Evolutionary conservation across 495 filamentous ascomycete species (phyloP).

Genomic region (Tuber melanosporum): DNA sequence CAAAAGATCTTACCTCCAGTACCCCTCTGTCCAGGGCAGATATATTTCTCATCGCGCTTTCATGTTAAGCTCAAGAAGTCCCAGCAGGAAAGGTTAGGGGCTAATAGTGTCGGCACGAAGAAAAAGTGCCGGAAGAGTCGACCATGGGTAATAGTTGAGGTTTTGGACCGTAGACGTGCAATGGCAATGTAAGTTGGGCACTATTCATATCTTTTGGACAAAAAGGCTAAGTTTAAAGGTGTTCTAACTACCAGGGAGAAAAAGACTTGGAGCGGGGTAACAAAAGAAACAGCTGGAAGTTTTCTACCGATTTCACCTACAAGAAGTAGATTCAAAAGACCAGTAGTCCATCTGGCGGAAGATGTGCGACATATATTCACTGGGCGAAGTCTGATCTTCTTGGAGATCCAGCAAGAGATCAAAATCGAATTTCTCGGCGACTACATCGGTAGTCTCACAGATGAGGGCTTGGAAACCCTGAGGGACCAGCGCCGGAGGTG

Average conservation of each 20-base stretch:
- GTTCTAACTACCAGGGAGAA: slow-evolving; percentile 29
- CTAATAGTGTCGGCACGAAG: slow-evolving; percentile 18
- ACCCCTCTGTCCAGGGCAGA: slow-evolving; percentile 7
- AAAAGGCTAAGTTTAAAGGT: background rate
- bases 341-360: slow-evolving; percentile 16
- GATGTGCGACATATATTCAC: slow-evolving; percentile 15
- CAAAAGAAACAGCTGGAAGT: slow-evolving; percentile 11
- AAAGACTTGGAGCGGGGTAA: slow-evolving; percentile 22
- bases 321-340: slow-evolving; percentile 4
- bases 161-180: slow-evolving; percentile 12
- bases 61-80: slow-evolving; percentile 17
- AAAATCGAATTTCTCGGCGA: slow-evolving; percentile 13
- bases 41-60: slow-evolving; percentile 27
- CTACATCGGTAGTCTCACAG: slow-evolving; percentile 23
- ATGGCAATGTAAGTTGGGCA: slow-evolving; percentile 7
- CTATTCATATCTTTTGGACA: background rate
- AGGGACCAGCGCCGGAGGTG: background rate
- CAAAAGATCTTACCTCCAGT: background rate
- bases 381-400: slow-evolving; percentile 21
- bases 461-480: background rate
- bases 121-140: slow-evolving; percentile 32
- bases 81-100: slow-evolving; percentile 21
- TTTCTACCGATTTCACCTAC: slow-evolving; percentile 30
- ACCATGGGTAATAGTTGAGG: slow-evolving; percentile 25
- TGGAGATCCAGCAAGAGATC: slow-evolving; percentile 23